These are phyloP conservation scores for Picea sitchensis DNA, from an alignment of 75 land plant genomes.

Conservation along the genomic window DNA sequence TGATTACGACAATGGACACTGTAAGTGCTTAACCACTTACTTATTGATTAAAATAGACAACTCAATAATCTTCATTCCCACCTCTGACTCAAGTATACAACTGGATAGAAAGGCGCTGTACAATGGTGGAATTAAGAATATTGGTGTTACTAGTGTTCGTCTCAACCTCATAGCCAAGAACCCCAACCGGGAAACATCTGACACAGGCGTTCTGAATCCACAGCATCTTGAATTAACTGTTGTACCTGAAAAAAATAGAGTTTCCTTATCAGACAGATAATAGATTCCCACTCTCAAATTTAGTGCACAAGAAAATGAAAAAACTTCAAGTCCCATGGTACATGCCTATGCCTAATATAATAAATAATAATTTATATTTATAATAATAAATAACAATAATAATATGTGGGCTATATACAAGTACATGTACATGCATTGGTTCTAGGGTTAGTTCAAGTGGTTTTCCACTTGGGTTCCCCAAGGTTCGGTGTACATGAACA, in stretches of 20 bases:
- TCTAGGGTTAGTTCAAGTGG: no score
- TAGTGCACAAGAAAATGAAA: not conserved
- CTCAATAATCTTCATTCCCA: no score
- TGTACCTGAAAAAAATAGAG: constrained; percentile 60
- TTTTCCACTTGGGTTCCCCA: no score
- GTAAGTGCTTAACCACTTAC: no score
- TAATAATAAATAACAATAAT: not conserved
- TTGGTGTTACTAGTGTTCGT: no score
- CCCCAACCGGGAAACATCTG: constrained; percentile 98
- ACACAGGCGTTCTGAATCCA: constrained; percentile 79
- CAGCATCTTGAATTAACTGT: constrained; percentile 90
- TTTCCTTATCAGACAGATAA: not conserved
- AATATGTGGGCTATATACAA: not conserved
- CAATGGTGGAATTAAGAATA: no score
- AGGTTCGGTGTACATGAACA: no score
- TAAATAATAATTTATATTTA: not conserved
- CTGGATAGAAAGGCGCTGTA: no score
- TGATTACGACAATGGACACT: no score
- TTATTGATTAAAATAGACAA: no score
- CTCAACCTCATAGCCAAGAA: constrained; percentile 76
- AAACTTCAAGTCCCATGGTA: not conserved
- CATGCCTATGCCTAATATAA: not conserved
- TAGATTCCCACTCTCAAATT: not conserved
- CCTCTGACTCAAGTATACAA: no score
- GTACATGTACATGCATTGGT: no score